phyloP scores from a whole-genome alignment of 2,329 filamentous ascomycete species.

The Ascomycota sp. region DNA sequence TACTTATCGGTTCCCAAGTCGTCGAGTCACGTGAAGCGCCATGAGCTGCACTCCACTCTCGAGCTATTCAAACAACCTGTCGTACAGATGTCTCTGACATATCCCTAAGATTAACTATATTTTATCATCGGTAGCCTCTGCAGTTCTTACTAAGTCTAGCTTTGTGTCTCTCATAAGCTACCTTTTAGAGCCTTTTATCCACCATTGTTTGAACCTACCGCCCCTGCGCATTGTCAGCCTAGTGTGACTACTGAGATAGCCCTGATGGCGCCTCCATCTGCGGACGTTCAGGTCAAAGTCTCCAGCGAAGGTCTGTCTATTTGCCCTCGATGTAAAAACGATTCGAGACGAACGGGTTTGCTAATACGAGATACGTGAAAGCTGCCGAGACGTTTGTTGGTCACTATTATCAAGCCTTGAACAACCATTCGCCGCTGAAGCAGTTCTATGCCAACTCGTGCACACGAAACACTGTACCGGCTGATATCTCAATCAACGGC shows the following conservation, averaged over 20 bases:
- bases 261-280: constrained; percentile 15
- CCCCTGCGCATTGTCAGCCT: no score
- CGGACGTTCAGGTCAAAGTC: constrained; percentile 21
- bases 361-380: constrained; percentile 12
- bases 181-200: no score
- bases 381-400: constrained; percentile 51
- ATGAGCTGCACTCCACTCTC: no score
- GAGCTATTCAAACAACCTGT: no score
- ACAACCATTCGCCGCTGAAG: constrained; percentile 35
- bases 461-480: constrained; percentile 26
- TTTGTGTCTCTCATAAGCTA: no score
- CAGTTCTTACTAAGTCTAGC: no score
- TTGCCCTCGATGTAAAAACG: not conserved
- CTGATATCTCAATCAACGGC: constrained; percentile 65
- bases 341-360: not conserved
- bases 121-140: no score
- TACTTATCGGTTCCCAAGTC: no score
- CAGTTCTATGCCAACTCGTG: constrained; percentile 48
- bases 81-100: no score
- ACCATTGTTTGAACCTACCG: no score
- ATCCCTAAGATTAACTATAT: no score
- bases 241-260: not conserved
- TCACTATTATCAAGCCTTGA: constrained; percentile 53
- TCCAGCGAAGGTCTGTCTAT: constrained; percentile 21
- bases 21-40: no score